Evolutionary conservation across 2,329 filamentous ascomycete genomes (phyloP), one percentile per base, ranked within the genome.

Genomic region (Nothomitra cinnamomea): DNA sequence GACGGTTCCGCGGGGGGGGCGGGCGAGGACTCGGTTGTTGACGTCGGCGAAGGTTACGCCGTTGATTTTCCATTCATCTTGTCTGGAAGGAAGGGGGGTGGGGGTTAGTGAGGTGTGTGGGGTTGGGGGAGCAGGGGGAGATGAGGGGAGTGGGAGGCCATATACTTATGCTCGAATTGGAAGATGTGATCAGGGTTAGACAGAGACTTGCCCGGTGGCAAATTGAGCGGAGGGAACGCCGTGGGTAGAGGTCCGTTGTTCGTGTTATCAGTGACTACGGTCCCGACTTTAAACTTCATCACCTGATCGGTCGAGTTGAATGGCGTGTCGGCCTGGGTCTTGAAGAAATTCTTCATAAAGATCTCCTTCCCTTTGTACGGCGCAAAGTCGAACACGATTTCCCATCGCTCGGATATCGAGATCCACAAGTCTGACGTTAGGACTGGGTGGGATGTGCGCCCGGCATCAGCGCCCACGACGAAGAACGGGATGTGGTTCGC

Each of bases 391-490:
- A 80, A 63, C 17, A 80, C 66, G 22, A 79, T 65, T 58, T 80
- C 77, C 58, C 74, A 80, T 2, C 77, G 70, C 60, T 80, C 77
- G 4, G 74, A 77, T 66, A 77, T 76, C 6, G 74, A 66, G 36
- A 78, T 64, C 35, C 67, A 65, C 2, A 78, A 58, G 17, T 65
- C 62, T 17, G 64, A 65, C 2, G 68, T 64, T 2, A 61, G 58
- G 1, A 75, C 70, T 0, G 76, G 73, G n/a, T 64, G 58, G 2
- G 64, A 64, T 10, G 78, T 67, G 0, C 78, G 69, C 6, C 77
- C 76, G 8, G 70, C 64, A 58, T 80, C 77, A 1, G 73, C 75
- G 1, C 63, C 76, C 52, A 80, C 73, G 38, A 79, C 70, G 40
- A 71, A 66, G 61, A 80, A 78, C 1, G 68, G 64, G 12, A 78